Percentiles rank a stretch among this genome's conserved stretches.
These are phyloP conservation scores for Akanthomyces dipterigenus DNA, from an alignment of 2,329 filamentous ascomycete species.

Conservation along the genomic window DNA sequence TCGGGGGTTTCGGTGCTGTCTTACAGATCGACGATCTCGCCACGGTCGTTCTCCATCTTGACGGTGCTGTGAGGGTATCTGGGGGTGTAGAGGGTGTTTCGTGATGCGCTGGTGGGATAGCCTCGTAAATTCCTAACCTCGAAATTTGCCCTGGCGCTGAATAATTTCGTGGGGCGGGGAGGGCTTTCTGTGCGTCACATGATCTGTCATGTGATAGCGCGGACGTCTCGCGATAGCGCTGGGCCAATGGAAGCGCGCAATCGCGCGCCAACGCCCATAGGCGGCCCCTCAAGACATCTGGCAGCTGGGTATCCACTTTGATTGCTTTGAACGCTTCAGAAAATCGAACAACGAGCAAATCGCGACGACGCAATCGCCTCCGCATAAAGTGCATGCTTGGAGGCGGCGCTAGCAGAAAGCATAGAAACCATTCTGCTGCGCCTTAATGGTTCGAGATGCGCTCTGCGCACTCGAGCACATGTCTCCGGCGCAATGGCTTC, in stretches of 20 bases:
- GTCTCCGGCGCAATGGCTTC: constrained; percentile 26
- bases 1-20: constrained; percentile 26
- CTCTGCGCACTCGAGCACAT: constrained; percentile 35
- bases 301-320: neutral
- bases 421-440: constrained; percentile 10
- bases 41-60: constrained; percentile 99
- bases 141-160: constrained; percentile 28
- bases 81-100: constrained; percentile 18
- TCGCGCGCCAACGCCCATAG: constrained; percentile 6
- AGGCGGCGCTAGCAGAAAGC: neutral
- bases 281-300: neutral
- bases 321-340: neutral
- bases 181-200: constrained; percentile 32
- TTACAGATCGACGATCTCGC: constrained; percentile 99
- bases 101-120: constrained; percentile 24
- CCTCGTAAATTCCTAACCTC: constrained; percentile 19
- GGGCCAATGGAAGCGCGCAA: neutral
- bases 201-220: constrained; percentile 28
- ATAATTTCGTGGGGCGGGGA: constrained; percentile 31
- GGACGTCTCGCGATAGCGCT: constrained; percentile 22
- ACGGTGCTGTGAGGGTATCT: constrained; percentile 30
- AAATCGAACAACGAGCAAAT: neutral
- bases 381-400: neutral
- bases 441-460: constrained; percentile 34
- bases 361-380: neutral